Base-by-base conservation (phyloP, 2,329 filamentous ascomycete genomes). In the Paraphoma chrysanthemicola region DNA sequence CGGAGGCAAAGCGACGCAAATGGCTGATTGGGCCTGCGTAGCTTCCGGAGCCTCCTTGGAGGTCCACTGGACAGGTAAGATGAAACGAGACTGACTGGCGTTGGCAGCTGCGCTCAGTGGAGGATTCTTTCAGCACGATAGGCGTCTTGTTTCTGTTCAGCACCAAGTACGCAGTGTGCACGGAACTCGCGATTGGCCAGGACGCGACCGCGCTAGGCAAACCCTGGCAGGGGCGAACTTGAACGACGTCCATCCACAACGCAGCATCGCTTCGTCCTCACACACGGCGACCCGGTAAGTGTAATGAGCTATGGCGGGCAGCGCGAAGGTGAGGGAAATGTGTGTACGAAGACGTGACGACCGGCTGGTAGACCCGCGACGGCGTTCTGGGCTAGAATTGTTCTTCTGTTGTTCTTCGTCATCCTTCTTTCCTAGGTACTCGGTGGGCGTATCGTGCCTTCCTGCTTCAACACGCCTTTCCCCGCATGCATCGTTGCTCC, bases 1-100 rank as follows among this genome's bases (percentile, higher is more conserved):
- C 36, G 49, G 54, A 66, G 64, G 62, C 68, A 64, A 68, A 54
- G 36, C 54, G n/a, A 44, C 52, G 48, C 47, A 33, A 44, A 47
- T 44, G 46, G 54, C 64, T 62, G 62, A 72, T 72, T 74, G 70
- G 69, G 16, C 29, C 33, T 31, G 51, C 55, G 17, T 38, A 39
- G 44, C 28, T 33, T 57, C 45, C 53, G 53, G 53, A 43, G 49
- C 50, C 33, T 39, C 59, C 52, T 56, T 56, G 56, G 41, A 44
- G 45, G 12, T 38, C 56, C 50, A 56, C 56, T 16, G 36, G 54
- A 47, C 29, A 46, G 48, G 51, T 47, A 18, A 46, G 33, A 36
- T 42, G 54, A 66, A 64, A 65, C 61, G 63, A 73, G 64, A 75
- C 9, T 73, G 69, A 73, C 63, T 63, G 56, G 60, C 61, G 66